Percentiles rank a stretch among this genome's conserved stretches.
Evolutionary conservation across 768 basidiomycete species (phyloP).

Genomic region (Hygrocybe punicea): DNA sequence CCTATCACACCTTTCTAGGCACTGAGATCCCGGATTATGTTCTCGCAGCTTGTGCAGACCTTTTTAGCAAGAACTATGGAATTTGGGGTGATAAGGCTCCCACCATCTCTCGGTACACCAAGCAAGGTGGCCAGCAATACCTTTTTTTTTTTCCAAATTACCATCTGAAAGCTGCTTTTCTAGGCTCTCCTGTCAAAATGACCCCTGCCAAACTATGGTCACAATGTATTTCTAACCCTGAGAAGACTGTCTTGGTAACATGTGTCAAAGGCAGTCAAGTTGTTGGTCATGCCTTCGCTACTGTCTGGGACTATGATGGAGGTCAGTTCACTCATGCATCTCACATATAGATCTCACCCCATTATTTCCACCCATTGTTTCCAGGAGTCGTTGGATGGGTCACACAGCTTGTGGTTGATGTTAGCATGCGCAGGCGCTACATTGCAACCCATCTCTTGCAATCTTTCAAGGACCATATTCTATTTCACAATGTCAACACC

Average conservation of each 20-base stretch:
- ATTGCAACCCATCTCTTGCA: conserved; percentile 32
- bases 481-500: conserved; percentile 21
- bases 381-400: conserved; percentile 31
- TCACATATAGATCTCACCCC: neutral
- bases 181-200: conserved; percentile 3
- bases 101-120: neutral
- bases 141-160: neutral
- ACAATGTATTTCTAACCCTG: conserved; percentile 11
- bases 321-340: conserved; percentile 7
- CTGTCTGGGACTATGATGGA: conserved; percentile 26
- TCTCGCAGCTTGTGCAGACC: conserved; percentile 20
- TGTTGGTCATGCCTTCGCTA: conserved; percentile 32
- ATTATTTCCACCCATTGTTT: no score
- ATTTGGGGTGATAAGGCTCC: conserved; percentile 21
- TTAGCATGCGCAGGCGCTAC: conserved; percentile 17
- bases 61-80: conserved; percentile 32
- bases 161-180: conserved; percentile 1
- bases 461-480: conserved; percentile 12
- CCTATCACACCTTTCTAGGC: neutral
- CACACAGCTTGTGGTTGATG: conserved; percentile 34
- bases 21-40: neutral
- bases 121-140: conserved; percentile 8
- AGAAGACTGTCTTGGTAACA: conserved; percentile 16
- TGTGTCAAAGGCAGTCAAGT: conserved; percentile 15
- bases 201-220: neutral